Percentiles rank a stretch among this genome's conserved stretches.
phyloP scores from a whole-genome alignment of 345 rosid species.

The Citrus australasica region DNA sequence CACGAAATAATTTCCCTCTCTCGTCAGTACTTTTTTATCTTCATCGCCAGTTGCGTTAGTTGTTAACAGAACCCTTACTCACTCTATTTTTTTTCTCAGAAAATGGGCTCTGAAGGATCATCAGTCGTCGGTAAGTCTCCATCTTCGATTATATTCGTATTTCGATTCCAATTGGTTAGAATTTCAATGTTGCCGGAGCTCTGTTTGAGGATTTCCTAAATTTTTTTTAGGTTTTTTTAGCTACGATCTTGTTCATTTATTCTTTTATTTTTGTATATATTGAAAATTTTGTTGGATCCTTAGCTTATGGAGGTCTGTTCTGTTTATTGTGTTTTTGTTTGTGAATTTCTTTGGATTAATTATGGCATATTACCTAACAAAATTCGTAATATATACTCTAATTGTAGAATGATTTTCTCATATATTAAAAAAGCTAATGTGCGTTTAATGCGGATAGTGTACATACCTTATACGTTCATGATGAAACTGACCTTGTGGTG shows the following conservation, averaged over 20 bases:
- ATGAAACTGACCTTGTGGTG: neutral
- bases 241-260: neutral
- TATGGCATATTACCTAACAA: neutral
- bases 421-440: neutral
- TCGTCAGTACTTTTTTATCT: neutral
- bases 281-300: neutral
- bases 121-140: conserved; percentile 42
- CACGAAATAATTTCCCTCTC: conserved; percentile 4
- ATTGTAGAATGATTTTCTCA: neutral
- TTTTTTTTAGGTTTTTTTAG: neutral
- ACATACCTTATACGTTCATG: neutral
- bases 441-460: neutral
- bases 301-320: neutral
- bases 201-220: neutral
- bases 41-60: neutral
- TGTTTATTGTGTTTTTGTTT: neutral
- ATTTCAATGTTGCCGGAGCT: neutral
- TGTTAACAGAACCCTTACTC: neutral
- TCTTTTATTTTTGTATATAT: neutral
- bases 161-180: neutral
- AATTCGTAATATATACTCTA: neutral
- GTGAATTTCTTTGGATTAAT: neutral
- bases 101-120: conserved; percentile 54
- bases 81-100: neutral
- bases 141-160: neutral